A percentile compares a stretch with the other conserved stretches of the same genome.
These are phyloP conservation scores for Monosporascus sp. DNA, from an alignment of 2,329 filamentous ascomycete species.

Conservation along the genomic window DNA sequence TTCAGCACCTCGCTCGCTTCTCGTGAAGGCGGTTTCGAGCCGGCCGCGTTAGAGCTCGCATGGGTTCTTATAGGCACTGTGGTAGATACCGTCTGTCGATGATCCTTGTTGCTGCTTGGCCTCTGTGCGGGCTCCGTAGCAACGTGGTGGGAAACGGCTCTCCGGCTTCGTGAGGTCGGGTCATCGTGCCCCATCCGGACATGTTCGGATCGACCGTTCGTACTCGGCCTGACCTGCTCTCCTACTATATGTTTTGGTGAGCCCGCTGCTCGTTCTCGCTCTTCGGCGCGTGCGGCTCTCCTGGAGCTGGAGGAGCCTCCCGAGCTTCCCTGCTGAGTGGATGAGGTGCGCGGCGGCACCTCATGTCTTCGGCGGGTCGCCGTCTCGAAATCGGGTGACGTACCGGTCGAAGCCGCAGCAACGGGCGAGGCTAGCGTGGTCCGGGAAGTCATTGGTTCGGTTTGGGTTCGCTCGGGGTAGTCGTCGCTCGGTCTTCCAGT, in stretches of 20 bases:
- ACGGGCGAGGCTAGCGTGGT: constrained; percentile 39
- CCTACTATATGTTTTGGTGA: constrained; percentile 36
- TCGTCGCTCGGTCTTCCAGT: constrained; percentile 49
- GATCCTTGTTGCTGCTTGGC: constrained; percentile 35
- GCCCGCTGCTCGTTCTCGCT: constrained; percentile 37
- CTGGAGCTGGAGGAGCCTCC: constrained; percentile 35
- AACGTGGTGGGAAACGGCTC: constrained; percentile 28
- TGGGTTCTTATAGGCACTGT: constrained; percentile 42
- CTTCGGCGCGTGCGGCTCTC: constrained; percentile 39
- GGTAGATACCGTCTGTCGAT: constrained; percentile 29
- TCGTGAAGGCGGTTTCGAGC: constrained; percentile 57
- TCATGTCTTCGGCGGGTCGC: constrained; percentile 52
- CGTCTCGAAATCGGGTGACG: constrained; percentile 37
- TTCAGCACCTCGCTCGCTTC: constrained; percentile 78
- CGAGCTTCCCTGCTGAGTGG: constrained; percentile 50
- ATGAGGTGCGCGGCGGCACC: constrained; percentile 78
- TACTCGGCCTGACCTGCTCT: constrained; percentile 31
- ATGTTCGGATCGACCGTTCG: constrained; percentile 28
- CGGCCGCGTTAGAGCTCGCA: constrained; percentile 38
- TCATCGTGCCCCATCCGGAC: constrained; percentile 29
- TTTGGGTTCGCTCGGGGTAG: constrained; percentile 27
- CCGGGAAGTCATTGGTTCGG: constrained; percentile 44
- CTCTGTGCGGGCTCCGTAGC: constrained; percentile 36
- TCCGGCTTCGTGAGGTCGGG: constrained; percentile 34
- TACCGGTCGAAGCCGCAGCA: constrained; percentile 27